A percentile compares a stretch with the other conserved stretches of the same genome.
Evolutionary conservation across 2,329 filamentous ascomycete genomes (phyloP).

Genomic region (Alternaria atra): DNA sequence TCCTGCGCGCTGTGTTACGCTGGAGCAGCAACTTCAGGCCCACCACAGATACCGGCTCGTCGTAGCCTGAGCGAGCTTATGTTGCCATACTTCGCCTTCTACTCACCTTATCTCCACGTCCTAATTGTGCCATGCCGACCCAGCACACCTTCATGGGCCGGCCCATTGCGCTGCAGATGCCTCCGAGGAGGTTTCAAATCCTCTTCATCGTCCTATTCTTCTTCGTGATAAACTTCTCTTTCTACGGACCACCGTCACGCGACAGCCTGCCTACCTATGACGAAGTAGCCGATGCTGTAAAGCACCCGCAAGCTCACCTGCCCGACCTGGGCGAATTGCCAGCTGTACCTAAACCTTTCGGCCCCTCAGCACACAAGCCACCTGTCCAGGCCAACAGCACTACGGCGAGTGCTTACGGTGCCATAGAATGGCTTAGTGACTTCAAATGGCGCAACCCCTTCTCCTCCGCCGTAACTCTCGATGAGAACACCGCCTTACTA

Average conservation of each 20-base stretch:
- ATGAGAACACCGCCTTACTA: conserved; percentile 83
- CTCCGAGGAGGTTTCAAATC: conserved; percentile 59
- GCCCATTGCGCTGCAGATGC: conserved; percentile 47
- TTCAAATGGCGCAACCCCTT: conserved; percentile 93
- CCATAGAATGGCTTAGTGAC: conserved; percentile 84
- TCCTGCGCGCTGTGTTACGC: neutral
- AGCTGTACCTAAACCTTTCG: conserved; percentile 69
- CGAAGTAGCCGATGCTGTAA: conserved; percentile 50
- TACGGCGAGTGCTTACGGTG: conserved; percentile 63
- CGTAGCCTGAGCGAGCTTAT: conserved; percentile 8
- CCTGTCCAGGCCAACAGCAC: conserved; percentile 83
- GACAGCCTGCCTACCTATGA: conserved; percentile 50
- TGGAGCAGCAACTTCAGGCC: conserved; percentile 6
- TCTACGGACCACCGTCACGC: conserved; percentile 50
- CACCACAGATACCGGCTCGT: conserved; percentile 22
- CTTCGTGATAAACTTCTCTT: conserved; percentile 42
- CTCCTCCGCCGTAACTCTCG: conserved; percentile 79
- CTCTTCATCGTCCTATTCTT: conserved; percentile 50
- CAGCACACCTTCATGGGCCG: conserved; percentile 46
- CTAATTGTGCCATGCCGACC: conserved; percentile 39
- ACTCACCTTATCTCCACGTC: neutral
- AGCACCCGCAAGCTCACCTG: conserved; percentile 47
- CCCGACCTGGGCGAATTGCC: conserved; percentile 45
- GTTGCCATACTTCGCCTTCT: conserved; percentile 15
- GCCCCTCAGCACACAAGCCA: conserved; percentile 74